Evolutionary conservation across 2,329 filamentous ascomycete genomes (phyloP), one percentile per base, ranked within the genome.

Genomic region (Parascedosporium putredinis): DNA sequence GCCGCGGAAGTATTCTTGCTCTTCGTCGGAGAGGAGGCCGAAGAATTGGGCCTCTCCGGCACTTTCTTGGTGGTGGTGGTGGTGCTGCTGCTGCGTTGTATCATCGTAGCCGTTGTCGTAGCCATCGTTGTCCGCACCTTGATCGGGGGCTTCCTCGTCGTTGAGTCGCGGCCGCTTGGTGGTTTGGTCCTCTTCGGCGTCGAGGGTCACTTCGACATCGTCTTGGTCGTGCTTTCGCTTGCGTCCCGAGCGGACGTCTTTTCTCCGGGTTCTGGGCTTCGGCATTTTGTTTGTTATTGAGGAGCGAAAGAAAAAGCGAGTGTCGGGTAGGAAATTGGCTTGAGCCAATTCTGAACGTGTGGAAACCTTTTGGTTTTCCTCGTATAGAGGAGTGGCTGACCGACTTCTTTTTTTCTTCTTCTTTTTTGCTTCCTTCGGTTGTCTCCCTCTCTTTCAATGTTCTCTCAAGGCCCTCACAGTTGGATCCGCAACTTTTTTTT

Each of bases 1-100:
- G 45, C 82, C 81, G 56, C 87, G 84, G 67, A 97, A 98, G 66
- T 96, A 96, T 65, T 96, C 90, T 62, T 95, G 88, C 71, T 98
- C 93, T 56, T 94, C 81, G 50, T 94, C 84, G 59, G 88, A 86
- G 23, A 98, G 82, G 73, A 96, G 83, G 55, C 93, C 93, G 59
- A 94, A 97, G 71, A 95, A 98, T 51, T 87, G 82, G 57, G 74
- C 79, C 52, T 88, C 86, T 8, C 66, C 62, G 9, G 54, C 51
- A 10, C 57, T 60, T 24, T 59, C 50, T 49, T 33, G 53, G 50
- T 44, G 55, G 36, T 62, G 56, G 23, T 59, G 55, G 20, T 55
- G 47, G 22, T 31, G 27, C 7, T 31, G 6, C 7, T 12, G 27
- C 27, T 31, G 45, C 45, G 38, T 49, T 31, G 20, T 45, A 54